phyloP scores from a whole-genome alignment of 805 yeast genomes.

The Teunomyces funiuensis region DNA sequence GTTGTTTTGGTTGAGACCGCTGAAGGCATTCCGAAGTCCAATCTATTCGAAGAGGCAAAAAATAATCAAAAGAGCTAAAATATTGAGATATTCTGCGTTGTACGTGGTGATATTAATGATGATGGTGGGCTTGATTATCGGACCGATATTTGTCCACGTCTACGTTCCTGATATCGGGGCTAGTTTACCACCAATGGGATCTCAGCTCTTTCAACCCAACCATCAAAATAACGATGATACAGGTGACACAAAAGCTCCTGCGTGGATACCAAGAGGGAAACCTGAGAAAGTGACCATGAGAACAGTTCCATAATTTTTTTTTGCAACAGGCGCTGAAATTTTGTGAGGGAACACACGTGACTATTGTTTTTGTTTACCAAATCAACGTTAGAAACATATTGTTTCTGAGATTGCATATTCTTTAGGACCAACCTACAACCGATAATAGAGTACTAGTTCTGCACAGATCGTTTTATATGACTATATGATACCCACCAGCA shows the following conservation, averaged over 20 bases:
- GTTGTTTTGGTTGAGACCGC: conserved; percentile 50
- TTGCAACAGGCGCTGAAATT: not conserved
- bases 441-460: not conserved
- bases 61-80: conserved; percentile 23
- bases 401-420: not conserved
- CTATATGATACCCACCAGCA: conserved; percentile 8
- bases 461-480: conserved; percentile 2
- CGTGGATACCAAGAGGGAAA: conserved; percentile 38
- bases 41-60: conserved; percentile 41
- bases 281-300: conserved; percentile 17
- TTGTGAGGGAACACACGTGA: conserved; percentile 4
- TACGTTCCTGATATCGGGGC: conserved; percentile 6
- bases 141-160: conserved; percentile 45
- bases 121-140: conserved; percentile 41
- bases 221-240: conserved; percentile 66
- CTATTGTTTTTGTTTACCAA: conserved; percentile 4
- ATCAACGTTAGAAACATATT: conserved; percentile 2
- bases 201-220: conserved; percentile 53
- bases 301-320: conserved; percentile 10
- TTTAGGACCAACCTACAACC: not conserved
- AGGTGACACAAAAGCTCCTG: conserved; percentile 52
- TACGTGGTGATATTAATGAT: conserved; percentile 42
- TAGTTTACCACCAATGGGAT: conserved; percentile 13
- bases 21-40: conserved; percentile 33
- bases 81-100: conserved; percentile 46